Percentiles rank a stretch among this genome's conserved stretches.
Conservation (phyloP, 2,329 filamentous ascomycete genomes). For the Fusarium sp. region DNA sequence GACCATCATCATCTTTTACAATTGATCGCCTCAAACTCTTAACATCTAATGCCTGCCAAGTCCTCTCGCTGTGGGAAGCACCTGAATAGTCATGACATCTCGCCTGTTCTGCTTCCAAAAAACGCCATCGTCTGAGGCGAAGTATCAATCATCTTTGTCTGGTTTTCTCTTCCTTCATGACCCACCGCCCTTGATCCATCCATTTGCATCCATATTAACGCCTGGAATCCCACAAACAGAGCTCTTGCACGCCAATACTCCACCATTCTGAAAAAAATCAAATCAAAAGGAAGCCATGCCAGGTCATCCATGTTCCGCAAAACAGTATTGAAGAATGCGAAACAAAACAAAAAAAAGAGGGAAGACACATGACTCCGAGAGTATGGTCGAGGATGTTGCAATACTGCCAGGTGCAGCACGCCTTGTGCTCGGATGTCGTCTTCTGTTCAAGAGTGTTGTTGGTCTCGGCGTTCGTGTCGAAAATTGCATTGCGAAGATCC, state of each 20-base stretch:
- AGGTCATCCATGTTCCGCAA: conserved; percentile 35
- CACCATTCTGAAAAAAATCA: conserved; percentile 23
- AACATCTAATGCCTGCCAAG: conserved; percentile 32
- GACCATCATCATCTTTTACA: conserved; percentile 38
- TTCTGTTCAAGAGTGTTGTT: not conserved
- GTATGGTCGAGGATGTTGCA: not conserved
- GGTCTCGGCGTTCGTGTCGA: not conserved
- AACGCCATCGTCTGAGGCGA: not conserved
- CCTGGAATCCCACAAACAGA: conserved; percentile 31
- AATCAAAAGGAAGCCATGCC: conserved; percentile 32
- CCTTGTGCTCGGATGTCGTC: not conserved
- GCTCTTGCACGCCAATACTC: conserved; percentile 44
- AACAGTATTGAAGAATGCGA: conserved; percentile 27
- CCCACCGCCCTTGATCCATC: conserved; percentile 7
- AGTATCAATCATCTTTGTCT: conserved; percentile 3
- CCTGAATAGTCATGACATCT: conserved; percentile 18
- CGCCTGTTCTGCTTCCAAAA: conserved; percentile 14
- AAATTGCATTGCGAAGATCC: not conserved
- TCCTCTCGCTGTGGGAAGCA: conserved; percentile 3
- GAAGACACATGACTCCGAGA: conserved; percentile 5
- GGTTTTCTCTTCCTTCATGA: conserved; percentile 27
- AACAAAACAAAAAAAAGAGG: conserved; percentile 34
- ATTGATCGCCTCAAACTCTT: conserved; percentile 43
- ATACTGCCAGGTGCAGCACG: conserved; percentile 2
- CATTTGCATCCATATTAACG: conserved; percentile 32